Percentiles rank a stretch among this genome's conserved stretches.
These are phyloP conservation scores for Chlorella sp. DNA, from an alignment of 139 green algal genomes.

Conservation along the genomic window DNA sequence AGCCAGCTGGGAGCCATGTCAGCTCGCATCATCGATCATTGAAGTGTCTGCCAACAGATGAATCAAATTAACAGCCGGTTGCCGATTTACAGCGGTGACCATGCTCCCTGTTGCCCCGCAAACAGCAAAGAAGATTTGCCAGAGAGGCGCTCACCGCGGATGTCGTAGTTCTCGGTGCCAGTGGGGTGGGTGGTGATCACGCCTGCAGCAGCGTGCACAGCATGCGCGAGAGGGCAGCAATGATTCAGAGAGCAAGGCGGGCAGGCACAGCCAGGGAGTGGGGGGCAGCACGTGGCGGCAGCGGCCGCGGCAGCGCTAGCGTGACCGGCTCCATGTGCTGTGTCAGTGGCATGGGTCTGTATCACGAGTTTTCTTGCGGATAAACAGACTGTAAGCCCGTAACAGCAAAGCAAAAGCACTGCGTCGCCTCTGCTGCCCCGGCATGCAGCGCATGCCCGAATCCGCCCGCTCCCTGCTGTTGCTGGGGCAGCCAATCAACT, in stretches of 20 bases:
- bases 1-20: too few species aligned
- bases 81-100: not conserved
- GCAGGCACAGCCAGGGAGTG: not conserved
- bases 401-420: too few species aligned
- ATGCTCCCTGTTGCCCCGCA: not conserved
- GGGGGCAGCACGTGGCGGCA: not conserved
- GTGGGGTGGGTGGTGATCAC: slow-evolving; percentile 68
- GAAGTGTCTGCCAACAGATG: too few species aligned
- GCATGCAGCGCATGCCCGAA: not conserved
- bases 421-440: not conserved
- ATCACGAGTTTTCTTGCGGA: too few species aligned
- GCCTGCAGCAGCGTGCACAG: slow-evolving; percentile 44
- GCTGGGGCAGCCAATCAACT: too few species aligned
- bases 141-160: slow-evolving; percentile 37
- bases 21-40: too few species aligned
- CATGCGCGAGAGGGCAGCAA: not conserved
- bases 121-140: not conserved
- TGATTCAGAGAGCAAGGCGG: not conserved
- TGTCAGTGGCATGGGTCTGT: too few species aligned
- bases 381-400: too few species aligned
- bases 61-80: too few species aligned
- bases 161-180: slow-evolving; percentile 66
- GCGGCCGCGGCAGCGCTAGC: not conserved
- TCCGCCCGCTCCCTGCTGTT: too few species aligned
- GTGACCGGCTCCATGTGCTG: too few species aligned